Base-by-base conservation (phyloP, 345 rosid species). In the Rhizophora mangle region DNA sequence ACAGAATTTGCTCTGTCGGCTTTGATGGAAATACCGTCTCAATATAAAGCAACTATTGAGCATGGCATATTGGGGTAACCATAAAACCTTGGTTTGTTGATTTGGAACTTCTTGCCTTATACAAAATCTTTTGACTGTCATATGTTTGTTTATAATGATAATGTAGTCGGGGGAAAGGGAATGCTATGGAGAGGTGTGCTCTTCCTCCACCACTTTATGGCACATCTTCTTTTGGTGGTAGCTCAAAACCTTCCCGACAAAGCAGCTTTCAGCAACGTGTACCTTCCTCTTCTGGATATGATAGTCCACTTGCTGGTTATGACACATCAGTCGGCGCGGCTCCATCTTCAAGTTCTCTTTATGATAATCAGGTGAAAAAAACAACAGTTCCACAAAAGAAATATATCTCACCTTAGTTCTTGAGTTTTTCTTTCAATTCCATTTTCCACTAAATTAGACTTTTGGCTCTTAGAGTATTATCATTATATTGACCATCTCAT, bases 1-100 rank as follows among this genome's bases (percentile, higher is more conserved):
- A 81, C 93, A 22, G 95, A 92, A 63, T 96, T 92, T 63, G 94
- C 99, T 24, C 91, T 96, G 20, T 68, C 98, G 66, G 87, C 99
- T 47, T 83, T 96, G 82, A 96, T 96, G 99, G 98, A 96, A 69
- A 84, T 96, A 68, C 99, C 99, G 60, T 69, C 88, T 69, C 98
- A 95, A 78, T 92, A 95, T 73, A 92, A 88, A 77, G 99, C 99
- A 46, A 89, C 97, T 1, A 78, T 89, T 51, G 99, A 96, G 77
- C 91, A 87, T 72, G 84, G 81, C 63, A 70, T 96, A 47, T 69
- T 96, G 68, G 99, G 99, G 99, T 92, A 83, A 57, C 5, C 55
- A 64, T 15, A 60, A 31, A 61, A 60, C 52, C 26, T 24, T 49
- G 32, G n/a, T 46, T 34, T 32, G 64, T 52, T 6, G 27, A 27